Evolutionary conservation across 805 yeast genomes (phyloP), one percentile per base, ranked within the genome.

Genomic region (Candida loeiensis): DNA sequence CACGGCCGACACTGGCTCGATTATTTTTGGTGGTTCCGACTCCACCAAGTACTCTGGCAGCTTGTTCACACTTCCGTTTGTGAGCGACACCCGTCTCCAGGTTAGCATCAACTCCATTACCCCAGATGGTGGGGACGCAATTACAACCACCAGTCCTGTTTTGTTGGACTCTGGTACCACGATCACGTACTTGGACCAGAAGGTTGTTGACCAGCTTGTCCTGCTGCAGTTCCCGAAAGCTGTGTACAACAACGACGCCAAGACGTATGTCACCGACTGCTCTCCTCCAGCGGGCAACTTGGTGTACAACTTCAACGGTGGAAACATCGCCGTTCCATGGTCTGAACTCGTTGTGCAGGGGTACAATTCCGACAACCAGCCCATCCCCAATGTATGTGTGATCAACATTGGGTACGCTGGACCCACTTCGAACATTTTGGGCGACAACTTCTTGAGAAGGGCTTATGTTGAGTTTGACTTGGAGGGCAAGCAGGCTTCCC

Each of bases 21-120:
- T 84, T 16, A 56, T 84, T 33, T 85, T 85, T 63, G 91, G 93
- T 37, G 93, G 82, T 22, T 71, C 79, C 18, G 91, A 84, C 52
- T 74, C 73, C 44, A 69, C 76, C 32, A 82, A 82, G 59, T 81
- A 76, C 56, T 39, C 59, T 0, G 89, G 86, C 13, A 52, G 48
- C 2, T 51, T 72, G 45, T 50, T 47, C 18, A 50, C 63, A 2
- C 47, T 67, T 34, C 64, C 61, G 2, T 26, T 41, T 31, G 21
- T 34, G 30, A 20, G 34, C 6, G 26, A 16, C 31, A 19, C 38
- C 18, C 30, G 36, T 15, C 34, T 39, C 30, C 21, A 19, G 4
- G 39, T 39, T 21, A 28, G 7, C 35, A 22, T 39, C 22, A 27
- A 34, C 36, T 30, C 34, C 33, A 18, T 38, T 34, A 22, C 18